phyloP scores from a whole-genome alignment of 177 flowering plant species.

The Vitis hybrid region DNA sequence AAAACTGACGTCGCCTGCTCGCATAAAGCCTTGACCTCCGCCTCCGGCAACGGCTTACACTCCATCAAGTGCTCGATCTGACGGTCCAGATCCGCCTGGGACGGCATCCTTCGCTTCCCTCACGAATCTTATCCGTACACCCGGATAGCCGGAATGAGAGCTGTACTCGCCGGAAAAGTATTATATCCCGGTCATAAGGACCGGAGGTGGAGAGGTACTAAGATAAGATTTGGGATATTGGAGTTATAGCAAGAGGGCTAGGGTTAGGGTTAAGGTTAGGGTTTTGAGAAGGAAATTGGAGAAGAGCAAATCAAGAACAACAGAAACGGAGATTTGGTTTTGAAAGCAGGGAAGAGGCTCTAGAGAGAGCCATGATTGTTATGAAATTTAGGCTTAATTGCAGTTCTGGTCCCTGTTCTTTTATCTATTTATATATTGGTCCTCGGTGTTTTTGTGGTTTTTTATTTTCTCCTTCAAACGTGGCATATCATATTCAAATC shows the following conservation, averaged over 20 bases:
- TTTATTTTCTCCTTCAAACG: no score
- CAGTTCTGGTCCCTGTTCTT: background rate
- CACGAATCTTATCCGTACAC: no score
- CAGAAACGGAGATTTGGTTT: no score
- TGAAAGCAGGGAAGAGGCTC: no score
- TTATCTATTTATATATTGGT: background rate
- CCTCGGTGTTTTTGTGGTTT: background rate
- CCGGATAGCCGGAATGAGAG: no score
- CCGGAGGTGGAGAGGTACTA: no score
- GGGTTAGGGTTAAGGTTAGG: conserved; percentile 7
- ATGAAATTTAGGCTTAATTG: background rate
- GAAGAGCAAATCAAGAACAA: background rate
- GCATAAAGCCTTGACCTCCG: conserved; percentile 44
- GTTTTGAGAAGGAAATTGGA: conserved; percentile 7
- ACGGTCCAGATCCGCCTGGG: conserved; percentile 58
- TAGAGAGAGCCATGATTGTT: no score
- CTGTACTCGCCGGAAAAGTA: no score
- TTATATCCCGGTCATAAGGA: no score
- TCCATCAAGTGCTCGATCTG: conserved; percentile 67
- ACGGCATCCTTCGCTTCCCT: conserved; percentile 34
- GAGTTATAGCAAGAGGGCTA: no score
- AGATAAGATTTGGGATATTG: no score
- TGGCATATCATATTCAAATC: no score
- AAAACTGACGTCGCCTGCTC: conserved; percentile 28
- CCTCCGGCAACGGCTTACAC: conserved; percentile 49